Percentiles rank a stretch among this genome's conserved stretches.
Evolutionary conservation across 345 rosid genomes (phyloP).

Genomic region (Populus tremula): DNA sequence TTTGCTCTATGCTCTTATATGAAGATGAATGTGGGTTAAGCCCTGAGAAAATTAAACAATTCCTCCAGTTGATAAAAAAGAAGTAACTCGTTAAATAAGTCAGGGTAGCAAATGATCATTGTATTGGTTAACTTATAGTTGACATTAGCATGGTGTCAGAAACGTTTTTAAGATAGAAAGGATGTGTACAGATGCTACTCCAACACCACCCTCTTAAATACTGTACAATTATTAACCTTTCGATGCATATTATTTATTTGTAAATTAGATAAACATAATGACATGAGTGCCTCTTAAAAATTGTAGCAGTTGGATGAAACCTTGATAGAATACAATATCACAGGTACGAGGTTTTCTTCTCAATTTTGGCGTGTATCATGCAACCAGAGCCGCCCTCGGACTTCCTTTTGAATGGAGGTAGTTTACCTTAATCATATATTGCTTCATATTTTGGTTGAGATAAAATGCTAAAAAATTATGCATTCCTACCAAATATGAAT

Average conservation of each 20-base stretch:
- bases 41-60: slow-evolving; percentile 4
- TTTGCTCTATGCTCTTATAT: neutral
- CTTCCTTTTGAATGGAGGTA: slow-evolving; percentile 91
- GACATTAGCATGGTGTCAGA: neutral
- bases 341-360: slow-evolving; percentile 97
- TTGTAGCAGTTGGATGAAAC: slow-evolving; percentile 6
- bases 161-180: neutral
- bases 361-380: slow-evolving; percentile 88
- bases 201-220: neutral
- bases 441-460: slow-evolving; percentile 4
- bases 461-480: neutral
- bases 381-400: slow-evolving; percentile 93
- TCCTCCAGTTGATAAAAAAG: neutral
- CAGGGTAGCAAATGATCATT: neutral
- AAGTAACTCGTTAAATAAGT: neutral
- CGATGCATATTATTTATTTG: neutral
- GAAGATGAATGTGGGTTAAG: neutral
- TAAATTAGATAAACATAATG: neutral
- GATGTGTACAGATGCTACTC: neutral
- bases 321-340: slow-evolving; percentile 12
- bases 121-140: neutral
- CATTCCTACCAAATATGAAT: neutral
- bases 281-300: neutral
- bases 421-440: slow-evolving; percentile 11
- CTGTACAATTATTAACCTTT: no score